Conservation (phyloP, 75 land plant genomes). For the Picea glauca region DNA sequence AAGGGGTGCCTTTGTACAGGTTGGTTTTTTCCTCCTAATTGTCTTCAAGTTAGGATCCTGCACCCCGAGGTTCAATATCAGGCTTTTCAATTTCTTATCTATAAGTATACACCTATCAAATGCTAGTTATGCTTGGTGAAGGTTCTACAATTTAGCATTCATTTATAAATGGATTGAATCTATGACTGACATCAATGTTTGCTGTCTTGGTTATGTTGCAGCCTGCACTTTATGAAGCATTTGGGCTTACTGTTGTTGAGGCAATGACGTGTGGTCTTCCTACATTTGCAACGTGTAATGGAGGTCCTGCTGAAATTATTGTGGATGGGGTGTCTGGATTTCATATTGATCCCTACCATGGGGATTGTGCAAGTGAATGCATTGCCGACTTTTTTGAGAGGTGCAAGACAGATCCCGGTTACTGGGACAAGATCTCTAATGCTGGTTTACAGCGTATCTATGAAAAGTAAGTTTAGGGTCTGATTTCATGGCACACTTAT, state of each 20-base stretch:
- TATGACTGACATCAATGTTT: conserved; percentile 1
- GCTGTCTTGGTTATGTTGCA: conserved; percentile 12
- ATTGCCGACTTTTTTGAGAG: conserved; percentile 52
- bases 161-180: not conserved
- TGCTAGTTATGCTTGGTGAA: too few relatives aligned
- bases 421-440: conserved; percentile 43
- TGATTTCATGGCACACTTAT: not conserved
- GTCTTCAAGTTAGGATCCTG: too few relatives aligned
- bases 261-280: conserved; percentile 73
- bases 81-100: too few relatives aligned
- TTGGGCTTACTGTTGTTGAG: conserved; percentile 65
- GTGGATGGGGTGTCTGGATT: conserved; percentile 60
- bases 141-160: not conserved
- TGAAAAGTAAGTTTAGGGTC: conserved; percentile 29
- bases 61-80: too few relatives aligned
- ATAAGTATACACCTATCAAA: too few relatives aligned
- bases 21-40: conserved; percentile 6
- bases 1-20: conserved; percentile 61
- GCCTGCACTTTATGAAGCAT: conserved; percentile 67
- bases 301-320: conserved; percentile 71
- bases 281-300: conserved; percentile 53
- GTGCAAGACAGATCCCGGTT: conserved; percentile 25
- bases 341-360: conserved; percentile 60
- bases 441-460: conserved; percentile 52
- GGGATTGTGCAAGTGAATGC: conserved; percentile 23